Base-by-base conservation (phyloP, 2,329 filamentous ascomycete genomes). In the Colletotrichum limetticola region DNA sequence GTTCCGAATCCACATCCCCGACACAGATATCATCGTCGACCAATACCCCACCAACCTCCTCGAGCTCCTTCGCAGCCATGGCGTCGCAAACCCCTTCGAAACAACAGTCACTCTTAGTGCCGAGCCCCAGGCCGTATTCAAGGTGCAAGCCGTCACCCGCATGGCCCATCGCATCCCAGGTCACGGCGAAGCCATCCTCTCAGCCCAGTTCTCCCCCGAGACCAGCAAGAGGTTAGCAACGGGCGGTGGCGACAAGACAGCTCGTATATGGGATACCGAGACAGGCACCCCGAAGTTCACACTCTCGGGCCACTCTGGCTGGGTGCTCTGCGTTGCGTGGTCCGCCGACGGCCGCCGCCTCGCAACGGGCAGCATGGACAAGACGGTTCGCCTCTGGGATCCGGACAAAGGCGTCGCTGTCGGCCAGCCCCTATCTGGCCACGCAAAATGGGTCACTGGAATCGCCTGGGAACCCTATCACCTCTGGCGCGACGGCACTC, bases 341-440 rank as follows among this genome's bases (percentile, higher is more conserved):
- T 95, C 94, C 16, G 95, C 95, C 0, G 95, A 98, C 79, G 94
- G 93, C 12, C 88, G 88, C 32, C 89, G 92, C 57, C 89, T 98
- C 63, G 96, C 95, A 2, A 98, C 95, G 0, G 96, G 95, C 70
- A 95, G 94, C 79, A 97, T 97, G 91, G 96, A 99, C 82, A 97
- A 95, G 79, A 94, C 93, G 0, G 92, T 98, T n/a, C 88, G 95
- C 59, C 85, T 98, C 59, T 98, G 95, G 95, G 92, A 98, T 78
- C 91, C 95, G 0, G 91, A 91, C 74, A 95, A 93, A 3, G 97
- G 97, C 14, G 92, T 93, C 78, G 85, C 92, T 19, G 82, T 94
- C 7, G 94, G 94, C 4, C 88, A 89, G 22, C 80, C 84, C 16
- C 86, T 98, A 77, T 95, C 93, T 78, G 97, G 96, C 0, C 97